Base-by-base conservation (phyloP, 176 grass and related monocot species). In the Rhynchospora pubera region DNA sequence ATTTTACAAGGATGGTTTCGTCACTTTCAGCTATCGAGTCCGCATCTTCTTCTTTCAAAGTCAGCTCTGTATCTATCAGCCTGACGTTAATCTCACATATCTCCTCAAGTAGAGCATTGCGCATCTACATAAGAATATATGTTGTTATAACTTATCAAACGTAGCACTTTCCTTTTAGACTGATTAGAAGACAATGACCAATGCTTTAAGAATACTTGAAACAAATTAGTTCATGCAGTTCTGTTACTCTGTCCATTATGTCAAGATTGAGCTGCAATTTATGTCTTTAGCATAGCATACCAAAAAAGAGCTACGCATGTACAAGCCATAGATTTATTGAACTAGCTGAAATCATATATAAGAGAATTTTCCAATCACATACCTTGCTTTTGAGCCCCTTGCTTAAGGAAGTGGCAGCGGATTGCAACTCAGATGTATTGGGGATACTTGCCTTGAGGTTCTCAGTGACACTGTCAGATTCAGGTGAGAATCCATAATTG, bases 41-140 rank as follows among this genome's bases (percentile, higher is more conserved):
- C 0, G 65, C 72, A 79, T 91, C 92, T 26, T 93, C 88, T 84
- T 98, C 91, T 1, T 81, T 94, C 65, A 95, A 69, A 69, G 85
- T 87, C 30, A 98, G 87, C 69, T 94, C 96, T 67, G 96, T 98
- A 70, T 92, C 92, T 79, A 98, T 95, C 62, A 95, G 87, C 69
- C 87, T 89, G 51, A 89, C 79, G 61, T 98, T 98, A 93, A 98
- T 95, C 62, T 93, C 92, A 10, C 83, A 79, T 56, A 98, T 93
- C 85, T 98, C 96, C 83, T 95, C 92, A 47, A 90, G 62, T 47
- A 98, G 79, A 59, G 84, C 85, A 91, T 90, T 85, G 80, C 89
- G 91, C 79, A 93, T 86, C 92, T 98, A 86, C 50, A 91, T 4
- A 59, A 77, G 11, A 86, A 70, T 4, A 61, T 7, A n/a, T 32